A percentile compares a stretch with the other conserved stretches of the same genome.
Evolutionary conservation across 345 rosid species (phyloP).

Genomic region (Sisymbrium irio): DNA sequence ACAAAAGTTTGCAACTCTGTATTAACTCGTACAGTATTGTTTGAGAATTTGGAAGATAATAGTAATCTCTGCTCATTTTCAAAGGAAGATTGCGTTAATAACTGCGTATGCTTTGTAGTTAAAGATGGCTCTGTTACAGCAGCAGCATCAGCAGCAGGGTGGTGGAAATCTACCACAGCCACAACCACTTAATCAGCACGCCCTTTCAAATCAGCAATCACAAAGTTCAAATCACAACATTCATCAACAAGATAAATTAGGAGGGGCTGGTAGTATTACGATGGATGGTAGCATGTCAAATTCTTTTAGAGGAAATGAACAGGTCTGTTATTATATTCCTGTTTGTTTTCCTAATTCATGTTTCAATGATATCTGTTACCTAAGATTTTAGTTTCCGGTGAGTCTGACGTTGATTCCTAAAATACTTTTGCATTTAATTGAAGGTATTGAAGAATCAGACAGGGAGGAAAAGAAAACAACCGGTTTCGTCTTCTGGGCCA

Average conservation of each 20-base stretch:
- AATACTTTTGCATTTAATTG: slow-evolving; percentile 34
- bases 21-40: neutral
- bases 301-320: slow-evolving; percentile 93
- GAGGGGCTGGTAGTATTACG: slow-evolving; percentile 61
- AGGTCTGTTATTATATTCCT: slow-evolving; percentile 57
- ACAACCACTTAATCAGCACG: slow-evolving; percentile 57
- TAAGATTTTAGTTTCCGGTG: slow-evolving; percentile 2
- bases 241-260: slow-evolving; percentile 87
- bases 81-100: slow-evolving; percentile 2
- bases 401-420: slow-evolving; percentile 38
- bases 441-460: slow-evolving; percentile 89
- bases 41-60: neutral
- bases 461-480: slow-evolving; percentile 98
- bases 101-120: slow-evolving; percentile 42
- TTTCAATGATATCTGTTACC: neutral
- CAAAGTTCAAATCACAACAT: slow-evolving; percentile 68
- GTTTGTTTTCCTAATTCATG: neutral
- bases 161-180: slow-evolving; percentile 47
- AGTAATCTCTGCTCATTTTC: neutral
- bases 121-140: slow-evolving; percentile 68
- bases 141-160: slow-evolving; percentile 59
- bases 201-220: slow-evolving; percentile 67
- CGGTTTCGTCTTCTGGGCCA: slow-evolving; percentile 96
- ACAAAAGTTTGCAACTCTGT: neutral
- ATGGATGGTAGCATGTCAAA: slow-evolving; percentile 88